phyloP scores from a whole-genome alignment of 2,329 filamentous ascomycete species.

The Parafenestella ontariensis region DNA sequence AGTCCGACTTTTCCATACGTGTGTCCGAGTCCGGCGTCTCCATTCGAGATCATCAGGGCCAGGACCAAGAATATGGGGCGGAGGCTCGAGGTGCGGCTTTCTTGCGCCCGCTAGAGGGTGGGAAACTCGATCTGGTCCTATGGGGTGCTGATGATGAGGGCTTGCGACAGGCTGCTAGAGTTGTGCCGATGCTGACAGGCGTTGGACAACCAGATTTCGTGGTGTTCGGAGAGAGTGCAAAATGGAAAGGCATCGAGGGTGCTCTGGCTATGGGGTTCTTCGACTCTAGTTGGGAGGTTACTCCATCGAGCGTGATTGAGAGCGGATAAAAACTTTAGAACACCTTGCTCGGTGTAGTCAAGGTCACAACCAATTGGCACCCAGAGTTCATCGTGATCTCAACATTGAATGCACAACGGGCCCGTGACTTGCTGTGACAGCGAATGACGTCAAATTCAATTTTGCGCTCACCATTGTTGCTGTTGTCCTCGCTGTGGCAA shows the following conservation, averaged over 20 bases:
- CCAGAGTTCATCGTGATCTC: background rate
- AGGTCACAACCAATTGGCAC: background rate
- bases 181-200: conserved; percentile 64
- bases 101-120: conserved; percentile 56
- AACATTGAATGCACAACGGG: no score
- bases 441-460: no score
- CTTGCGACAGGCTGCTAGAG: conserved; percentile 58
- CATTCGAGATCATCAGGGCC: conserved; percentile 30
- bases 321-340: background rate
- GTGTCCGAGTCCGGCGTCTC: conserved; percentile 21
- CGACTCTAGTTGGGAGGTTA: conserved; percentile 61
- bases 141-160: conserved; percentile 61
- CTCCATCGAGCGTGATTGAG: conserved; percentile 53
- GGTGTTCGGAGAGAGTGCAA: conserved; percentile 54
- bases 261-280: conserved; percentile 63
- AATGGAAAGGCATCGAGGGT: conserved; percentile 61
- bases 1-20: conserved; percentile 42
- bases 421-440: no score
- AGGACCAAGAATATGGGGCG: conserved; percentile 30
- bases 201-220: conserved; percentile 66
- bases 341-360: background rate
- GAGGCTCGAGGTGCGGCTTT: conserved; percentile 59
- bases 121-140: conserved; percentile 62
- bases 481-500: background rate
- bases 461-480: background rate